Conservation (phyloP, 2,329 filamentous ascomycete species). For the Penicillium sp. region DNA sequence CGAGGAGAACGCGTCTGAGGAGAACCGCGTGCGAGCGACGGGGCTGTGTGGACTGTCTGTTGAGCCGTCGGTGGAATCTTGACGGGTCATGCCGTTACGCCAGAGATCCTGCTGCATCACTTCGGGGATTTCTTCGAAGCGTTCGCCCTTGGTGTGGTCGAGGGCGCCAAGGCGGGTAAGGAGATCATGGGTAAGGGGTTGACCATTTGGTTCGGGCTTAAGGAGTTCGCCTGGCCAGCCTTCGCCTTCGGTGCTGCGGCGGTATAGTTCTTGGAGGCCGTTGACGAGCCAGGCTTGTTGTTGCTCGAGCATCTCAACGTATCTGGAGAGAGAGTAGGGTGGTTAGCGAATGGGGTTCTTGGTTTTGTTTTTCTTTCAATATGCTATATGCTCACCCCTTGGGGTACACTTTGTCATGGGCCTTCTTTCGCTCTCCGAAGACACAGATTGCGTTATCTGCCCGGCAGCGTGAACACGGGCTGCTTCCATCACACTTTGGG, state of each 20-base stretch:
- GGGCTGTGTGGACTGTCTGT: slow-evolving; percentile 59
- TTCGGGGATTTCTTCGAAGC: slow-evolving; percentile 63
- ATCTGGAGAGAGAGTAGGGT: slow-evolving; percentile 44
- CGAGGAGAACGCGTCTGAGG: slow-evolving; percentile 36
- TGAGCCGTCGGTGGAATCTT: slow-evolving; percentile 60
- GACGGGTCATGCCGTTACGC: slow-evolving; percentile 55
- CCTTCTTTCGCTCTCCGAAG: slow-evolving; percentile 68
- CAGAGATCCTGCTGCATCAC: slow-evolving; percentile 60
- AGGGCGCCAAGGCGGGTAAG: slow-evolving; percentile 62
- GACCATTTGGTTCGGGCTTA: slow-evolving; percentile 55
- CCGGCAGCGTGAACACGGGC: slow-evolving; percentile 64
- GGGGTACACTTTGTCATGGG: slow-evolving; percentile 69
- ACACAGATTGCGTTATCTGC: slow-evolving; percentile 67
- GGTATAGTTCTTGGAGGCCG: slow-evolving; percentile 64
- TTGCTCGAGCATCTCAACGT: slow-evolving; percentile 69
- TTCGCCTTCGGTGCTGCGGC: slow-evolving; percentile 55
- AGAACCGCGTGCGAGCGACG: slow-evolving; percentile 35
- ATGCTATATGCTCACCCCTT: slow-evolving; percentile 58
- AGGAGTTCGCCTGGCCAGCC: slow-evolving; percentile 60
- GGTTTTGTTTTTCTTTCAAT: background rate
- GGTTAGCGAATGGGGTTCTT: slow-evolving; percentile 11
- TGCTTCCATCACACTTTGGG: slow-evolving; percentile 61
- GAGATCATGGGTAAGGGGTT: slow-evolving; percentile 67
- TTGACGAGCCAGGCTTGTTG: slow-evolving; percentile 65
- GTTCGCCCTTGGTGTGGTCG: slow-evolving; percentile 56